These are phyloP conservation scores for Heliocybe sulcata DNA, from an alignment of 1,284 basidiomycete species.

Conservation along the genomic window DNA sequence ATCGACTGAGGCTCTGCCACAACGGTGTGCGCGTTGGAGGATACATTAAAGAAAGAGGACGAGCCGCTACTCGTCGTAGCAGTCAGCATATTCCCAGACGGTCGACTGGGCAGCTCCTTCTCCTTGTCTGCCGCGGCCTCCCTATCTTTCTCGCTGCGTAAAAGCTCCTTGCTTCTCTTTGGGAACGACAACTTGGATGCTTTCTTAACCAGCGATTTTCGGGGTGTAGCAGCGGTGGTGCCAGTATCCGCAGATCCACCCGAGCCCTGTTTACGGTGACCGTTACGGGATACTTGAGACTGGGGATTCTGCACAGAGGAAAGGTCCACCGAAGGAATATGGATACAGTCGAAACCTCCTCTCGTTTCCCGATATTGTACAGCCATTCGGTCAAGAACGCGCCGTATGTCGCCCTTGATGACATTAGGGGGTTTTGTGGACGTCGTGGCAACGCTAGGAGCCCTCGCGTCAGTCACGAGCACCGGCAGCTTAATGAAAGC, in stretches of 20 bases:
- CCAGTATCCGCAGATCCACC: slow-evolving; percentile 41
- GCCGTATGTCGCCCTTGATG: slow-evolving; percentile 80
- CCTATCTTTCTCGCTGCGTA: slow-evolving; percentile 23
- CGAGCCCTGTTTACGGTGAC: slow-evolving; percentile 43
- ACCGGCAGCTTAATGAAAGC: slow-evolving; percentile 3
- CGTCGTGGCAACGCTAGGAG: slow-evolving; percentile 82
- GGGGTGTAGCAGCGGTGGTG: slow-evolving; percentile 26
- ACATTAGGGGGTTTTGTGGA: slow-evolving; percentile 81
- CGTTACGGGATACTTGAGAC: slow-evolving; percentile 19
- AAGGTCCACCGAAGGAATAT: slow-evolving; percentile 89
- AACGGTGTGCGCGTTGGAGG: slow-evolving; percentile 43
- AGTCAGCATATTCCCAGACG: slow-evolving; percentile 48
- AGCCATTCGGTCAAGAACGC: slow-evolving; percentile 89
- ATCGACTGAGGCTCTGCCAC: slow-evolving; percentile 25
- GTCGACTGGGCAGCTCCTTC: slow-evolving; percentile 38
- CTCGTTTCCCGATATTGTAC: slow-evolving; percentile 90
- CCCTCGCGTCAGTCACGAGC: slow-evolving; percentile 3
- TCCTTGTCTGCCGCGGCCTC: slow-evolving; percentile 22
- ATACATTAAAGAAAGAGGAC: slow-evolving; percentile 75
- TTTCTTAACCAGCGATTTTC: slow-evolving; percentile 60
- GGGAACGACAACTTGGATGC: slow-evolving; percentile 70
- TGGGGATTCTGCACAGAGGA: slow-evolving; percentile 50
- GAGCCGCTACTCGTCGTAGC: slow-evolving; percentile 66
- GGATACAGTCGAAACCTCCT: slow-evolving; percentile 93
- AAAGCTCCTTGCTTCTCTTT: slow-evolving; percentile 35